A percentile compares a stretch with the other conserved stretches of the same genome.
Conservation (phyloP, 805 yeast genomes). For the Wickerhamiella azyma region DNA sequence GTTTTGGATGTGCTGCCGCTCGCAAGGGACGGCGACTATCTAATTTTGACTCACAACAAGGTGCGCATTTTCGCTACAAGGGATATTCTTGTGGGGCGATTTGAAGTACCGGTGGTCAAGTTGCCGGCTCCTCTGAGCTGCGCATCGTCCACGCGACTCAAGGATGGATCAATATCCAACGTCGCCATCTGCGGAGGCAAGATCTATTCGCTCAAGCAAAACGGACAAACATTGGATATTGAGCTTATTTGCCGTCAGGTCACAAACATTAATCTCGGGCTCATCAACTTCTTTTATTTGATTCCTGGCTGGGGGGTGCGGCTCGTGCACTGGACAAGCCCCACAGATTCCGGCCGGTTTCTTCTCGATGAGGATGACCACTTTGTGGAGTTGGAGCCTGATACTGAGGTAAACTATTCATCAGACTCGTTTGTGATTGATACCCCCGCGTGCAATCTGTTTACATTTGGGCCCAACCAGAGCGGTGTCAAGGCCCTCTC, state of each 20-base stretch:
- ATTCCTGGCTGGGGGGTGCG: conserved; percentile 1
- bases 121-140: background rate
- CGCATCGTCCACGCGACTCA: conserved; percentile 2
- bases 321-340: background rate
- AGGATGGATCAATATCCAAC: background rate
- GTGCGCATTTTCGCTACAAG: background rate
- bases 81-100: background rate
- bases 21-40: conserved; percentile 1
- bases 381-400: background rate
- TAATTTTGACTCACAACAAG: background rate
- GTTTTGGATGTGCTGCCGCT: background rate
- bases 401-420: background rate
- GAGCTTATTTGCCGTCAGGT: background rate
- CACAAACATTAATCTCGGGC: background rate
- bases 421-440: background rate
- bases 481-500: background rate
- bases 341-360: background rate
- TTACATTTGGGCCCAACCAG: background rate
- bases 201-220: background rate
- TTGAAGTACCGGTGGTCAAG: background rate
- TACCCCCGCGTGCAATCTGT: background rate
- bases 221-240: background rate
- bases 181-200: conserved; percentile 1
- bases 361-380: background rate
- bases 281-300: background rate